Conservation (phyloP, 192 early-diverging fungal genomes). For the Coemansia asiatica region DNA sequence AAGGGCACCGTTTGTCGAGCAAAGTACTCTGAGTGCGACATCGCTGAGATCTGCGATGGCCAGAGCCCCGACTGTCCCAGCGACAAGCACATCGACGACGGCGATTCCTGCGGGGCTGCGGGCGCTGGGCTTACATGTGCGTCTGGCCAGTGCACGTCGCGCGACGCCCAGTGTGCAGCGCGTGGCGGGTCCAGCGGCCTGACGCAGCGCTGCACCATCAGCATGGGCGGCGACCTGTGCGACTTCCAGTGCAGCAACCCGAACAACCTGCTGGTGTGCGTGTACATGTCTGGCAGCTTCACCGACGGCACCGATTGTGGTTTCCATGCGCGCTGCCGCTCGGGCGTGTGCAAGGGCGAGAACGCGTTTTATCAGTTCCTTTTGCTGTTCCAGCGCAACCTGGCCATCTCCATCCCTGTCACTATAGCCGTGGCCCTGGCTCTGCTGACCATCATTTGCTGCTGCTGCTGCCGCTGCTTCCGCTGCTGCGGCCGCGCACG, state of each 20-base stretch:
- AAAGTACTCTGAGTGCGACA: constrained; percentile 76
- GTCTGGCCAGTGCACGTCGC: constrained; percentile 70
- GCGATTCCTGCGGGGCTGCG: constrained; percentile 60
- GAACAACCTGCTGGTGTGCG: constrained; percentile 40
- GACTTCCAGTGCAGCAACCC: constrained; percentile 66
- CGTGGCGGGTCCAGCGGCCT: constrained; percentile 58
- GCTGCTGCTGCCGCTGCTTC: constrained; percentile 49
- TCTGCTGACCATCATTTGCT: constrained; percentile 27
- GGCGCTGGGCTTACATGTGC: constrained; percentile 57
- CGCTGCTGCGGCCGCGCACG: constrained; percentile 37
- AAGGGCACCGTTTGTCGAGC: constrained; percentile 69
- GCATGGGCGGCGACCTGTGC: constrained; percentile 59
- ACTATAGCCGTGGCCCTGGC: constrained; percentile 48
- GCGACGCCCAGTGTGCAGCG: constrained; percentile 67
- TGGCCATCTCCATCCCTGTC: constrained; percentile 55
- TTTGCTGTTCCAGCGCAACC: constrained; percentile 56
- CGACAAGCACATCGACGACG: constrained; percentile 67
- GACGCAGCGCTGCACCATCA: constrained; percentile 57
- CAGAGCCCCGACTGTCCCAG: constrained; percentile 66
- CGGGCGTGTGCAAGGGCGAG: constrained; percentile 64
- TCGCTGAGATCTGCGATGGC: constrained; percentile 77
- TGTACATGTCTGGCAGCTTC: constrained; percentile 64
- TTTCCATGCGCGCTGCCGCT: constrained; percentile 53
- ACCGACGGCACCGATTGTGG: constrained; percentile 73
- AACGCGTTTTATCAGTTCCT: constrained; percentile 56